These are phyloP conservation scores for Thalia dealbata DNA, from an alignment of 176 grass and related monocot genomes.

Conservation along the genomic window DNA sequence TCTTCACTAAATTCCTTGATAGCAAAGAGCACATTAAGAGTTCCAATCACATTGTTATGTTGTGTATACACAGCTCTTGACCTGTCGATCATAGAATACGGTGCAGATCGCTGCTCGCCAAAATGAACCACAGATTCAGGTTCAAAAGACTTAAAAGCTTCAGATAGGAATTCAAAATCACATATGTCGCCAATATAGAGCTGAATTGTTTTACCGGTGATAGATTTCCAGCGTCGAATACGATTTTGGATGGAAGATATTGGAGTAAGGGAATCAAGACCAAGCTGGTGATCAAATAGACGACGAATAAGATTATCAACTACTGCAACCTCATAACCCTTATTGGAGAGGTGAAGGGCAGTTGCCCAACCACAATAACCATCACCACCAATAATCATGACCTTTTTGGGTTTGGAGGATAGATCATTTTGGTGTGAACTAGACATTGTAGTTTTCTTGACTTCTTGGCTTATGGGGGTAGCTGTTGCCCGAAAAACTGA, in stretches of 20 bases:
- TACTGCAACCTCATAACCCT: constrained; percentile 90
- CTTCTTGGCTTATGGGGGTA: constrained; percentile 36
- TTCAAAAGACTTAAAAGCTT: constrained; percentile 89
- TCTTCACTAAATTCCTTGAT: constrained; percentile 76
- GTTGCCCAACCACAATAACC: constrained; percentile 96
- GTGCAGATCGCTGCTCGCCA: constrained; percentile 88
- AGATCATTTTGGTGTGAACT: constrained; percentile 32
- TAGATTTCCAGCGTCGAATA: constrained; percentile 62
- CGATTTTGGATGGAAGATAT: constrained; percentile 85
- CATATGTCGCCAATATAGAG: constrained; percentile 89
- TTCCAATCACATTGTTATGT: constrained; percentile 93
- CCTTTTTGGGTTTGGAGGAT: constrained; percentile 54
- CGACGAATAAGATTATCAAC: constrained; percentile 80
- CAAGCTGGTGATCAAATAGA: constrained; percentile 87
- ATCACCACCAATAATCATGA: constrained; percentile 98
- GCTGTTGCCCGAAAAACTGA: constrained; percentile 35
- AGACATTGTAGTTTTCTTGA: constrained; percentile 36
- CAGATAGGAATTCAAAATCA: constrained; percentile 89
- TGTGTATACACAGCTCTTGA: constrained; percentile 85
- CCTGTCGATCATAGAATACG: constrained; percentile 94
- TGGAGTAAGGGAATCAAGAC: constrained; percentile 80
- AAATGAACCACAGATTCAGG: constrained; percentile 85
- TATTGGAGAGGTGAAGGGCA: constrained; percentile 87
- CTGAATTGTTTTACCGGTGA: constrained; percentile 64
- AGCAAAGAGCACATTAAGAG: constrained; percentile 86